Percentiles rank a stretch among this genome's conserved stretches.
Conservation (phyloP, 495 filamentous ascomycete species). For the Xylaria cubensis region DNA sequence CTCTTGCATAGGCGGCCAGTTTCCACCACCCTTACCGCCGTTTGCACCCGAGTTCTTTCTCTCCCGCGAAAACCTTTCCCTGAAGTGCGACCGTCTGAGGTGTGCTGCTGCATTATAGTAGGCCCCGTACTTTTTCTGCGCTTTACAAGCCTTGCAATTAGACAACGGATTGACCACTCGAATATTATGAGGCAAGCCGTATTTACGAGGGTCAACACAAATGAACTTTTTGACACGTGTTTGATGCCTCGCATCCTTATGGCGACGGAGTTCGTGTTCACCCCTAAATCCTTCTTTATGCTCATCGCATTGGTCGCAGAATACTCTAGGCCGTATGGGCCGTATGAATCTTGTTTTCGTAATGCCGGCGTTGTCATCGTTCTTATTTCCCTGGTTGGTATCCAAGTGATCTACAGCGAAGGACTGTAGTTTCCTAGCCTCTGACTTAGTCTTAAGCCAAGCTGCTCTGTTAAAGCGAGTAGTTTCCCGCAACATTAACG, state of each 20-base stretch:
- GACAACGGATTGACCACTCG: conserved; percentile 67
- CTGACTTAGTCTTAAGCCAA: conserved; percentile 32
- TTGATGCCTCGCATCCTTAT: conserved; percentile 81
- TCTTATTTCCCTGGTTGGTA: conserved; percentile 33
- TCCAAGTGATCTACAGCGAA: conserved; percentile 19
- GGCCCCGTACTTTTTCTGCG: conserved; percentile 80
- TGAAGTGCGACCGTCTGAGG: conserved; percentile 87
- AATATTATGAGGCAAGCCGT: conserved; percentile 46
- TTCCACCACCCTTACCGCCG: conserved; percentile 83
- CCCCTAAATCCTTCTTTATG: conserved; percentile 91
- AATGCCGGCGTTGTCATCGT: conserved; percentile 62
- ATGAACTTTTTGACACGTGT: conserved; percentile 77
- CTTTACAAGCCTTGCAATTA: conserved; percentile 85
- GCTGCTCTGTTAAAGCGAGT: conserved; percentile 32
- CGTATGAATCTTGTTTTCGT: conserved; percentile 73
- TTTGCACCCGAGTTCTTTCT: conserved; percentile 44
- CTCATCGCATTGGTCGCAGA: conserved; percentile 75
- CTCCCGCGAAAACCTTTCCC: conserved; percentile 49
- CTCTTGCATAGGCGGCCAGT: conserved; percentile 79
- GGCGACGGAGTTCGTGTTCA: conserved; percentile 89
- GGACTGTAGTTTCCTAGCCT: conserved; percentile 6
- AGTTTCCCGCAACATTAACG: conserved; percentile 32
- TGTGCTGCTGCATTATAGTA: conserved; percentile 98
- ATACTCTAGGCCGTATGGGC: conserved; percentile 76
- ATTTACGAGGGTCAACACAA: conserved; percentile 55